Percentiles rank a stretch among this genome's conserved stretches.
Conservation (phyloP, 2,329 filamentous ascomycete species). For the Aspergillus awamori region DNA sequence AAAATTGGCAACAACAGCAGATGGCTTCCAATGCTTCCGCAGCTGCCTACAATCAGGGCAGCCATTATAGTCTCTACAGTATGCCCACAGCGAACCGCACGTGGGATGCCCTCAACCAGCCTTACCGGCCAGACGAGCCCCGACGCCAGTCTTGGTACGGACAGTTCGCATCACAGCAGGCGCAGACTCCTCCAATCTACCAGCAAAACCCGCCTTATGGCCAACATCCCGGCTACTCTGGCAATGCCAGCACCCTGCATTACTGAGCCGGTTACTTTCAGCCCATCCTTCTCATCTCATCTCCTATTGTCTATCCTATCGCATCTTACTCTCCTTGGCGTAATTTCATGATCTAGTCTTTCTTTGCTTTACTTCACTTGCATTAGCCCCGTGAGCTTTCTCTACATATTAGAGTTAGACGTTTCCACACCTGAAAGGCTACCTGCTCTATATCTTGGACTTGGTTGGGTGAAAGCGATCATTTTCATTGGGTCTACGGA, state of each 20-base stretch:
- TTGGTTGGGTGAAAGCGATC: not conserved
- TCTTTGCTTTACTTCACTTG: slow-evolving; percentile 5
- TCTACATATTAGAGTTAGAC: slow-evolving; percentile 19
- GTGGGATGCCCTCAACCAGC: slow-evolving; percentile 41
- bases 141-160: slow-evolving; percentile 40
- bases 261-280: slow-evolving; percentile 17
- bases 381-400: slow-evolving; percentile 4
- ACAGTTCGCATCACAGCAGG: slow-evolving; percentile 29
- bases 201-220: slow-evolving; percentile 31
- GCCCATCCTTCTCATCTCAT: not conserved
- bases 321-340: not conserved
- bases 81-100: slow-evolving; percentile 40
- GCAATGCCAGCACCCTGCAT: slow-evolving; percentile 28
- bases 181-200: slow-evolving; percentile 29
- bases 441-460: not conserved
- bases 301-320: not conserved
- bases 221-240: slow-evolving; percentile 31
- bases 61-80: slow-evolving; percentile 35
- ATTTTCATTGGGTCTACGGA: not conserved
- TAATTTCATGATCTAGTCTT: slow-evolving; percentile 13
- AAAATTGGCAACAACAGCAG: slow-evolving; percentile 51
- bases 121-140: slow-evolving; percentile 34
- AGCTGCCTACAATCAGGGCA: slow-evolving; percentile 19
- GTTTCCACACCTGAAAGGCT: not conserved
- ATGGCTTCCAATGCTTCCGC: slow-evolving; percentile 31